Conservation (phyloP, 495 filamentous ascomycete species). For the Hyaloscypha bicolor region DNA sequence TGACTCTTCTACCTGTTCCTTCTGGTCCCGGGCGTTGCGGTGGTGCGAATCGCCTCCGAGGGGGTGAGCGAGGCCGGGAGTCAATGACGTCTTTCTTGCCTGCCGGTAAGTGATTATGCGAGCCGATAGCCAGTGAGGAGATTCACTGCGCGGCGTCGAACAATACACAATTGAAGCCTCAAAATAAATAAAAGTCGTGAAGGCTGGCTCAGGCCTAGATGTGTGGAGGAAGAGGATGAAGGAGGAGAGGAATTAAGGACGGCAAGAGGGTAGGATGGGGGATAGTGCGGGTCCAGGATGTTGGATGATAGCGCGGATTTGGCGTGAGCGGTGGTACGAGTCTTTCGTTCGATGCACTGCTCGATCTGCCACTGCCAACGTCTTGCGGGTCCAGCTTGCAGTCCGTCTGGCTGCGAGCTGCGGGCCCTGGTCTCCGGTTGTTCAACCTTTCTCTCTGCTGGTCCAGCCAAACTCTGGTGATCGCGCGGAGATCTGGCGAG, state of each 20-base stretch:
- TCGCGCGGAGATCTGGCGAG: not conserved
- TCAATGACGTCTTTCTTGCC: conserved; percentile 1
- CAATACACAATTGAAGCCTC: not conserved
- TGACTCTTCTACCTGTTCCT: conserved; percentile 31
- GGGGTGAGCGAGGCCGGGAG: not conserved
- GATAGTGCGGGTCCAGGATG: not conserved
- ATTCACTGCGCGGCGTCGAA: conserved; percentile 1
- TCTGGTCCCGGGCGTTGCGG: conserved; percentile 20
- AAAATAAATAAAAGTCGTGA: conserved; percentile 2
- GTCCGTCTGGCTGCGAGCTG: no score
- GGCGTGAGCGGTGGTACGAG: not conserved
- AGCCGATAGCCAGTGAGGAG: not conserved
- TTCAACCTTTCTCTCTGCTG: no score
- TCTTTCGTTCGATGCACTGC: not conserved
- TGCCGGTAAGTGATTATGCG: not conserved
- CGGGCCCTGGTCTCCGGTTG: no score
- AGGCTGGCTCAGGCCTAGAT: conserved; percentile 21
- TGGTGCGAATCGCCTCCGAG: not conserved
- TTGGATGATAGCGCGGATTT: not conserved
- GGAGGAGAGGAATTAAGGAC: conserved; percentile 30
- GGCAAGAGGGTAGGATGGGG: conserved; percentile 10
- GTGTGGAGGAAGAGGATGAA: conserved; percentile 10
- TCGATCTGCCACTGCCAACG: not conserved
- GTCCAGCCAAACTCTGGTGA: not conserved
- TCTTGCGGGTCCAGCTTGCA: no score